phyloP scores from a whole-genome alignment of 495 filamentous ascomycete genomes.

The Penicillium silybi region DNA sequence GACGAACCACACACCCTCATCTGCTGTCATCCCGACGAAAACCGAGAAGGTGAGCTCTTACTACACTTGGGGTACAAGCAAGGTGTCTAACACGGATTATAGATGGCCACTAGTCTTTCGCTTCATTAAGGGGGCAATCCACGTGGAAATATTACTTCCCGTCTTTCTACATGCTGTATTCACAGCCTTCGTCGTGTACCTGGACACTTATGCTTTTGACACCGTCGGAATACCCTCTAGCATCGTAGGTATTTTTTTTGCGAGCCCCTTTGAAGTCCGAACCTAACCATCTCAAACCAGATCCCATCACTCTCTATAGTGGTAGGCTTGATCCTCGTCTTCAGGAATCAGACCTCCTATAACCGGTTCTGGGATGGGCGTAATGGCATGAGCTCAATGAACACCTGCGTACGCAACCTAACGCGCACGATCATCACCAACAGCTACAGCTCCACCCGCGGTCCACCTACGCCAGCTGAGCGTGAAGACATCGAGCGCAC shows the following conservation, averaged over 20 bases:
- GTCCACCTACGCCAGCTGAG: slow-evolving; percentile 36
- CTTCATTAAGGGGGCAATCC: slow-evolving; percentile 74
- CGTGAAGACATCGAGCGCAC: slow-evolving; percentile 57
- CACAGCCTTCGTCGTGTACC: slow-evolving; percentile 57
- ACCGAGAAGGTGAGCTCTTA: slow-evolving; percentile 44
- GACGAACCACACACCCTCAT: slow-evolving; percentile 37
- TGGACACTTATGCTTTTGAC: slow-evolving; percentile 53
- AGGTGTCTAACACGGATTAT: background rate
- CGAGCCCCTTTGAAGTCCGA: background rate
- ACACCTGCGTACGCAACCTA: slow-evolving; percentile 60
- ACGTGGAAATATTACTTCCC: slow-evolving; percentile 59
- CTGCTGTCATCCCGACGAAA: slow-evolving; percentile 50
- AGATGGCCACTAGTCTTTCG: slow-evolving; percentile 72
- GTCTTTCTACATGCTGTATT: slow-evolving; percentile 63
- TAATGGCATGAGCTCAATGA: slow-evolving; percentile 54
- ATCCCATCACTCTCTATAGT: slow-evolving; percentile 77
- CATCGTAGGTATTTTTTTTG: slow-evolving; percentile 45
- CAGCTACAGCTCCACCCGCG: slow-evolving; percentile 28
- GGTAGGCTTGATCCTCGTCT: slow-evolving; percentile 77
- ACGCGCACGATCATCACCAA: slow-evolving; percentile 53
- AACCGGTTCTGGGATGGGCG: slow-evolving; percentile 71
- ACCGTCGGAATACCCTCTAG: slow-evolving; percentile 58
- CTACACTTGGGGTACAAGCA: background rate
- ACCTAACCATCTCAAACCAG: slow-evolving; percentile 21
- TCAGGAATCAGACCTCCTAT: slow-evolving; percentile 69